Conservation (phyloP, 2,329 filamentous ascomycete genomes). For the Aspergillus quadricinctus region DNA sequence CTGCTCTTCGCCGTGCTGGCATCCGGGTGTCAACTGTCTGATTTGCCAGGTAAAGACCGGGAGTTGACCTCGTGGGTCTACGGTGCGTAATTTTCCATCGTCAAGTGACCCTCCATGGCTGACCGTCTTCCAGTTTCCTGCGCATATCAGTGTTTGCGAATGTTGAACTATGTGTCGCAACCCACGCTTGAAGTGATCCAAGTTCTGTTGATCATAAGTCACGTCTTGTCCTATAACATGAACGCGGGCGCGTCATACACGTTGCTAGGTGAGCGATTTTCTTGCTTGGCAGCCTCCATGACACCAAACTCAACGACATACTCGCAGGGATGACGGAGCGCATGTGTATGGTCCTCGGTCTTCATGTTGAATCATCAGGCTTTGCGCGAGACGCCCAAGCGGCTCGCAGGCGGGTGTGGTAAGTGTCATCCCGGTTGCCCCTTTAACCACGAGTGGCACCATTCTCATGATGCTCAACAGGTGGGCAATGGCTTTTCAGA, state of each 20-base stretch:
- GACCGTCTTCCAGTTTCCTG: conserved; percentile 50
- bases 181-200: conserved; percentile 59
- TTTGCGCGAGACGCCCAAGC: conserved; percentile 43
- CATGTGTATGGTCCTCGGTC: conserved; percentile 54
- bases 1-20: conserved; percentile 59
- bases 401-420: conserved; percentile 36
- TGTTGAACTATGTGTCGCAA: conserved; percentile 61
- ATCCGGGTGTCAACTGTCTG: conserved; percentile 58
- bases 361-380: conserved; percentile 52
- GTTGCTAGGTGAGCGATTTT: conserved; percentile 45
- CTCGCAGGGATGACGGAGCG: conserved; percentile 31
- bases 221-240: conserved; percentile 60
- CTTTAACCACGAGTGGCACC: neutral
- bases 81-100: conserved; percentile 36
- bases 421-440: conserved; percentile 7
- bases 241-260: conserved; percentile 62
- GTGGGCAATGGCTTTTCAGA: conserved; percentile 59
- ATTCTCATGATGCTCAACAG: conserved; percentile 7
- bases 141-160: conserved; percentile 60
- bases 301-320: conserved; percentile 1
- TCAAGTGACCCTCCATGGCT: conserved; percentile 12
- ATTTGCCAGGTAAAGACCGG: conserved; percentile 52
- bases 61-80: conserved; percentile 63
- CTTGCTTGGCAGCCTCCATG: neutral
- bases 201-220: conserved; percentile 58